A percentile compares a stretch with the other conserved stretches of the same genome.
These are phyloP conservation scores for Podila epigama DNA, from an alignment of 192 early-diverging fungal species.

Conservation along the genomic window DNA sequence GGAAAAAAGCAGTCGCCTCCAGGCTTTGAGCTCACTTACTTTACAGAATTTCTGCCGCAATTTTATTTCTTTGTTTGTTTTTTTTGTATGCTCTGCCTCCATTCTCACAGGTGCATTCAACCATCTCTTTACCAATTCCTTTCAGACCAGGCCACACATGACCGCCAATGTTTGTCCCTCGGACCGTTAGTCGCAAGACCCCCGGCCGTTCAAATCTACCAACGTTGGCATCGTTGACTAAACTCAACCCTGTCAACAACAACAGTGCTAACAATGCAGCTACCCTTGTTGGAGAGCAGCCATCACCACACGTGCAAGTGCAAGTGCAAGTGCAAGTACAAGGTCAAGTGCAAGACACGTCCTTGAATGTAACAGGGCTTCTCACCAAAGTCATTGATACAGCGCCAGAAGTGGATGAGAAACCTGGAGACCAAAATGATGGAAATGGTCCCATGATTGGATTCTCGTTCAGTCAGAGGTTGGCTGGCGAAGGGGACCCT, in stretches of 20 bases:
- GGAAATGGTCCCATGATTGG: neutral
- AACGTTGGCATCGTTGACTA: neutral
- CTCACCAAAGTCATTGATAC: neutral
- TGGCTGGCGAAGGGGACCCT: conserved; percentile 33
- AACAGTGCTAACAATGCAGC: neutral
- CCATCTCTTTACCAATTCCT: too few species aligned
- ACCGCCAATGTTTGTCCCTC: conserved; percentile 2
- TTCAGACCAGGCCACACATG: too few species aligned
- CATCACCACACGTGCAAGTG: too few species aligned
- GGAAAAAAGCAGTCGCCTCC: too few species aligned
- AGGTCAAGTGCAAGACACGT: neutral
- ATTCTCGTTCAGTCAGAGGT: conserved; percentile 24
- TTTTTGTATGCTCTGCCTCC: neutral
- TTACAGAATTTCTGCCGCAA: neutral
- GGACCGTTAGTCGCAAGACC: conserved; percentile 3
- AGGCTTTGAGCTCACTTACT: too few species aligned
- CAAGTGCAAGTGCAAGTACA: neutral
- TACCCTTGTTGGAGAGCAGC: too few species aligned
- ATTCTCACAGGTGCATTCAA: neutral
- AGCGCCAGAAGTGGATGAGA: neutral
- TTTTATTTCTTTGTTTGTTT: neutral
- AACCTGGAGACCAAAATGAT: too few species aligned
- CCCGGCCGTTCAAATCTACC: neutral
- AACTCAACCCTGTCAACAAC: neutral
- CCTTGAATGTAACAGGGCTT: neutral